Percentiles rank a stretch among this genome's conserved stretches.
These are phyloP conservation scores for Entoloma clypeatum DNA, from an alignment of 1,284 basidiomycete species.

Conservation along the genomic window DNA sequence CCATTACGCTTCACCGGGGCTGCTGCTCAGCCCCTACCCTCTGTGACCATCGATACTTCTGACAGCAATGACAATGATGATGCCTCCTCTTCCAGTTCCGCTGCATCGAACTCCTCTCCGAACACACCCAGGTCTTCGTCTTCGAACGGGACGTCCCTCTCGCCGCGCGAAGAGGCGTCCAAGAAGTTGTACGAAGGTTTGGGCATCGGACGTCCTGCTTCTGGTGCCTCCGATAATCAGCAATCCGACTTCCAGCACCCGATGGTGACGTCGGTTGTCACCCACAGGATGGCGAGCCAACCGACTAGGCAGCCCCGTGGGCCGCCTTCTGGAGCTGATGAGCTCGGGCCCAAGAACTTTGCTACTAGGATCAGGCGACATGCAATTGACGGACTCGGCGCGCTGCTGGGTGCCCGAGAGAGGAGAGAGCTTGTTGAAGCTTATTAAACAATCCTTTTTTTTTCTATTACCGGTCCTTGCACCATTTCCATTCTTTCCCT, in stretches of 20 bases:
- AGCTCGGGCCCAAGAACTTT: conserved; percentile 87
- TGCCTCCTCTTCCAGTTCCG: conserved; percentile 56
- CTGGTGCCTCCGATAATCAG: conserved; percentile 33
- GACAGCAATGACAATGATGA: conserved; percentile 58
- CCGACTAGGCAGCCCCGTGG: conserved; percentile 81
- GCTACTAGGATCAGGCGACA: conserved; percentile 74
- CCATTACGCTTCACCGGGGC: conserved; percentile 62
- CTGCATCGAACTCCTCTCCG: conserved; percentile 55
- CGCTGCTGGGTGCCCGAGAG: conserved; percentile 72
- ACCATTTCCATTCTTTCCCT: conserved; percentile 9
- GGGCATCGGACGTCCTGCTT: conserved; percentile 64
- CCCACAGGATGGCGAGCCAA: conserved; percentile 60
- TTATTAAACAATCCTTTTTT: conserved; percentile 50
- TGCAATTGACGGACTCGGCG: conserved; percentile 74
- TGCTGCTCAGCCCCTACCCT: conserved; percentile 50
- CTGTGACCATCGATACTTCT: conserved; percentile 49
- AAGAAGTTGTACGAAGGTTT: conserved; percentile 84
- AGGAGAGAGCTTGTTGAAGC: conserved; percentile 62
- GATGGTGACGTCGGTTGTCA: conserved; percentile 26
- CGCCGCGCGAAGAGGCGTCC: conserved; percentile 73
- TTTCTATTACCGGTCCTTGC: background rate
- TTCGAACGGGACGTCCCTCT: conserved; percentile 59
- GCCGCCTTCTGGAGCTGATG: conserved; percentile 81
- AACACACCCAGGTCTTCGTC: conserved; percentile 70
- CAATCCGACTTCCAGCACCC: conserved; percentile 29